Percentiles rank a stretch among this genome's conserved stretches.
Conservation (phyloP, 139 green algal species). For the Chlamydomonas schloesseri region DNA sequence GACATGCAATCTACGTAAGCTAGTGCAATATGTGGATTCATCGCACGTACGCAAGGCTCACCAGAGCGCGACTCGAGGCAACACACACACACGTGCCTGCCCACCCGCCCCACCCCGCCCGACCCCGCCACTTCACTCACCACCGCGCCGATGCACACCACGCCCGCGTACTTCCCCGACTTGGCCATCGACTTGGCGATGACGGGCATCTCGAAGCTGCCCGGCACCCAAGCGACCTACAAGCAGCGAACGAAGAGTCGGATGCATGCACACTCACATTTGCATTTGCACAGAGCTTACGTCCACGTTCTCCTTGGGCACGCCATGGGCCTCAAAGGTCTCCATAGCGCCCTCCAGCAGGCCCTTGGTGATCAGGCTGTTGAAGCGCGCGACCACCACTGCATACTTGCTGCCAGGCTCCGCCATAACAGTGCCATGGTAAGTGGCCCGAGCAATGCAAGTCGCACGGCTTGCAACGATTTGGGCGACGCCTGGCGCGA, state of each 20-base stretch:
- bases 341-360: constrained; percentile 89
- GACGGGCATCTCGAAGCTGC: constrained; percentile 95
- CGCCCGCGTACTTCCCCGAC: constrained; percentile 87
- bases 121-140: constrained; percentile 59
- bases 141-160: constrained; percentile 94
- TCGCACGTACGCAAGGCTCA: too few species aligned
- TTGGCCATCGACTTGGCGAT: constrained; percentile 93
- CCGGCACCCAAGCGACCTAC: constrained; percentile 95
- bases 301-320: constrained; percentile 72
- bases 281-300: constrained; percentile 52
- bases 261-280: neutral
- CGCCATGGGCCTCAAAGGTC: constrained; percentile 81
- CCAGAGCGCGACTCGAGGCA: too few species aligned
- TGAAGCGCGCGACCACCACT: constrained; percentile 94
- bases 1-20: too few species aligned
- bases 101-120: too few species aligned
- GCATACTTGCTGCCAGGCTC: constrained; percentile 56
- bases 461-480: neutral
- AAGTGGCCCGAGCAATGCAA: constrained; percentile 8
- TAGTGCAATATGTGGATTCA: too few species aligned
- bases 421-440: constrained; percentile 53
- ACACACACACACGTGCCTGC: too few species aligned
- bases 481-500: neutral
- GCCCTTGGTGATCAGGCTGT: constrained; percentile 94
- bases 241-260: neutral